Base-by-base conservation (phyloP, 2,329 filamentous ascomycete species). In the Talaromyces sp. region DNA sequence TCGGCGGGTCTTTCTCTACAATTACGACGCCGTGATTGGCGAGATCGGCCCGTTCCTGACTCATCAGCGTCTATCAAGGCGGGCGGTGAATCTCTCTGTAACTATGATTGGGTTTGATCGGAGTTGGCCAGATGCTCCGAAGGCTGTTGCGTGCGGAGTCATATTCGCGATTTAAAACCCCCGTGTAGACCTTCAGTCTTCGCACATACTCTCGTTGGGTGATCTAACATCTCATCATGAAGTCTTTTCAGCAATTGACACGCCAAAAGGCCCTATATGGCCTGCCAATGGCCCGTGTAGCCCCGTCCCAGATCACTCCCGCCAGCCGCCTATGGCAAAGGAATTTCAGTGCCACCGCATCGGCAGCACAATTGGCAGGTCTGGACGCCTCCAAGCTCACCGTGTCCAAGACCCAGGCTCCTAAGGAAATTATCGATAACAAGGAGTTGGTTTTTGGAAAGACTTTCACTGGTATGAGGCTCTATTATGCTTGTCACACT, bases 361-460 rank as follows among this genome's bases (percentile, higher is more conserved):
- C 65, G 41, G 65, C 66, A 17, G 68, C 70, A 30, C 63, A 71
- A 49, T 82, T 86, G 29, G 80, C 83, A 50, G 85, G 84, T 51
- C 83, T 97, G 60, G 90, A 97, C 72, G 77, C 88, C n/a, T 82
- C 85, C 35, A 88, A 87, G 74, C 84, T 97, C 55, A 79, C 81
- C 44, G 81, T 97, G 67, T 86, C 85, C 54, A 86, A 87, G 76
- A 95, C 90, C 1, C 82, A 80, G 7, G 85, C 82, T 3, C 94
- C 93, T 10, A 94, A 93, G 75, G 72, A 82, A 27, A 79, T 93
- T 50, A 80, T 82, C 57, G 86, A 91, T 49, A 84, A 89, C 13
- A 84, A 93, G 70, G 86, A 95, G 58, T 85, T 99, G 50, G 80
- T 97, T 59, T 99, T 99, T 74, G 94, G 94, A 59, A 84, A 84